phyloP scores from a whole-genome alignment of 306 rosid species.

The Vachellia collinsii region DNA sequence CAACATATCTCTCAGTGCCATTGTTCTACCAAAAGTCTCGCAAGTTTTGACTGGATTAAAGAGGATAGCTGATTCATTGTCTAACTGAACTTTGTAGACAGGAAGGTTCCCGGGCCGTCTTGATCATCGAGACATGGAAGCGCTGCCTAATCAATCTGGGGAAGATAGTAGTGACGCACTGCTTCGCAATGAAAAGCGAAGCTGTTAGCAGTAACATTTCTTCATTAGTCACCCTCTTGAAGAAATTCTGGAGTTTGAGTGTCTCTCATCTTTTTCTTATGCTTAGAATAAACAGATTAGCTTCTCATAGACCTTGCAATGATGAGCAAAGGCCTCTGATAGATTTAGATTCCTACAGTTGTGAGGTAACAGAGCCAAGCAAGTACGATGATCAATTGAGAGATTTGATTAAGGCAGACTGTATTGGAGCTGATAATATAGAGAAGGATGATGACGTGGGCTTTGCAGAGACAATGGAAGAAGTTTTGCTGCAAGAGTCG shows the following conservation, averaged over 20 bases:
- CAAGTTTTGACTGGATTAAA: not conserved
- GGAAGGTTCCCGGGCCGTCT: slow-evolving; percentile 48
- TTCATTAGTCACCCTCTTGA: slow-evolving; percentile 25
- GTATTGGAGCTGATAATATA: slow-evolving; percentile 20
- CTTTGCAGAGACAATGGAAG: slow-evolving; percentile 38
- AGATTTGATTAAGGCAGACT: slow-evolving; percentile 37
- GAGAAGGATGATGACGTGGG: slow-evolving; percentile 48
- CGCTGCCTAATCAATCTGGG: slow-evolving; percentile 64
- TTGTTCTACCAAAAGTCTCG: not conserved
- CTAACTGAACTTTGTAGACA: slow-evolving; percentile 61
- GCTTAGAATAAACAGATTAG: slow-evolving; percentile 35
- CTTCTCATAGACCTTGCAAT: slow-evolving; percentile 32
- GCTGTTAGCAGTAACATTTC: slow-evolving; percentile 50
- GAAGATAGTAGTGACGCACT: slow-evolving; percentile 60
- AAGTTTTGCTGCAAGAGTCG: slow-evolving; percentile 36
- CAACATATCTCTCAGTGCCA: not conserved
- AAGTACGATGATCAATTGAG: slow-evolving; percentile 65
- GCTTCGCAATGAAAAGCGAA: slow-evolving; percentile 72
- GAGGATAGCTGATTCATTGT: slow-evolving; percentile 31
- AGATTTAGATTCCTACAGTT: slow-evolving; percentile 50
- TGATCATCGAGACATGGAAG: slow-evolving; percentile 64
- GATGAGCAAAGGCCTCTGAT: slow-evolving; percentile 61
- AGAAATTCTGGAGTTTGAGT: slow-evolving; percentile 47
- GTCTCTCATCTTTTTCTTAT: slow-evolving; percentile 49
- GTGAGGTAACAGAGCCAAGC: slow-evolving; percentile 45